Conservation (phyloP, 768 basidiomycete species). For the Collybiopsis luxurians region DNA sequence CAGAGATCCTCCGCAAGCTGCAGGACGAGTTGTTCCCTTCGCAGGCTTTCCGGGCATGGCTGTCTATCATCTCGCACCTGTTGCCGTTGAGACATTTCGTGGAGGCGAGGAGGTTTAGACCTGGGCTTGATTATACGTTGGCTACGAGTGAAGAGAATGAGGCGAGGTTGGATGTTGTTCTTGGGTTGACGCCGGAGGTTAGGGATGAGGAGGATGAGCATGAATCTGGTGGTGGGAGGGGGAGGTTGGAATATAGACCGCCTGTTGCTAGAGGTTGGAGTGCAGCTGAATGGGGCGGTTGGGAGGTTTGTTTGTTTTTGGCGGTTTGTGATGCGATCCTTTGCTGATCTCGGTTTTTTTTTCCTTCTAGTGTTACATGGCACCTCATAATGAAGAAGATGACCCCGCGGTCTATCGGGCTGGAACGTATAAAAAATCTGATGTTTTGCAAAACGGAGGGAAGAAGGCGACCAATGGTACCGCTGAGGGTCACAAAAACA, state of each 20-base stretch:
- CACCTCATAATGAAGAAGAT: slow-evolving; percentile 91
- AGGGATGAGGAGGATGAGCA: slow-evolving; percentile 22
- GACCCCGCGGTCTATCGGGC: slow-evolving; percentile 93
- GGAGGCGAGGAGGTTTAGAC: slow-evolving; percentile 87
- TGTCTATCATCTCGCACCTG: slow-evolving; percentile 66
- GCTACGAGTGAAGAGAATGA: slow-evolving; percentile 85
- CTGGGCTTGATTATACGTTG: slow-evolving; percentile 92
- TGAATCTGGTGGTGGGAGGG: slow-evolving; percentile 17
- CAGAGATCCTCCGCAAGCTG: slow-evolving; percentile 59
- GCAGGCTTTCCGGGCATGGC: slow-evolving; percentile 88
- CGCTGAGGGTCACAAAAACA: background rate
- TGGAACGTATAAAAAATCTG: slow-evolving; percentile 42
- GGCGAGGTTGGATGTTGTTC: slow-evolving; percentile 78
- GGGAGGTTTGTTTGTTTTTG: slow-evolving; percentile 63
- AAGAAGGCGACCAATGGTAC: slow-evolving; percentile 11
- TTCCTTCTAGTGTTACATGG: slow-evolving; percentile 78
- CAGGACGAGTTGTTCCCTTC: slow-evolving; percentile 80
- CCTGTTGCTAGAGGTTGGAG: slow-evolving; percentile 53
- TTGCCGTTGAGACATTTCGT: slow-evolving; percentile 69
- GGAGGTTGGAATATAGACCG: slow-evolving; percentile 17
- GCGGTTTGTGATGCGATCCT: slow-evolving; percentile 6
- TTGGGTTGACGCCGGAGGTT: slow-evolving; percentile 78
- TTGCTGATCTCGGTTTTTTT: no score
- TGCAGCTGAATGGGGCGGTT: slow-evolving; percentile 83
- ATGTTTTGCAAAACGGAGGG: slow-evolving; percentile 11